Evolutionary conservation across 352 stramenopile genomes (phyloP), one percentile per base, ranked within the genome.

Genomic region (Phytophthora megakarya): DNA sequence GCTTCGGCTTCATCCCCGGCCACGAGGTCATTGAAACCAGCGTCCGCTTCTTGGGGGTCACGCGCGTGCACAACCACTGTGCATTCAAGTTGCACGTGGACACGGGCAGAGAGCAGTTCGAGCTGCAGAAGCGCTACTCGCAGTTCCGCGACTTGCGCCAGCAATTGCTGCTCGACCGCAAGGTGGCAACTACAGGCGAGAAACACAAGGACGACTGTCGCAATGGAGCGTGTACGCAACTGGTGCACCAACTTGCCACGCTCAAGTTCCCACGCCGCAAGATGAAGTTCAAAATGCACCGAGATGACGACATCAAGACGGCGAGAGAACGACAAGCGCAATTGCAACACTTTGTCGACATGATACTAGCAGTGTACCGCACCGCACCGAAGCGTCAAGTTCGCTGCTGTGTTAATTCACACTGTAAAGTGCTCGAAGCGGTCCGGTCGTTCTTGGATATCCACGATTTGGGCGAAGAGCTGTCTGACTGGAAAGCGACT

Each of bases 91-190:
- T 92, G 46, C 70, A 89, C 12, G 78, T 93, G 18, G 67, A 85
- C 49, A 86, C 81, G 18, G 72, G 72, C 23, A 51, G 51, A 15
- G 77, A 84, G 44, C 66, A 78, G 23, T 90, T 82, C 40, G 67
- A 86, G 23, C 26, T 92, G 16, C 61, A 81, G 48, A 89, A 86
- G 70, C 78, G 85, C 47, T 93, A 70, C 70, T 91, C 81, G 35
- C 77, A 93, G 48, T 88, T 92, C 65, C 80, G 82, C 45, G 72
- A 74, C 15, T 77, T 93, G 15, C 80, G 82, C 15, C 59, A 67
- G 30, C 51, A 80, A 52, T 55, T 93, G 35, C 56, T 92, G 45
- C 48, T 73, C 6, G 42, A 58, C 18, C 25, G 39, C 12, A 65
- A 64, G 12, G 15, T 23, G 5, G 23, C 26, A 0, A 19, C 13